These are phyloP conservation scores for Albifimbria verrucaria DNA, from an alignment of 2,329 filamentous ascomycete genomes.

Conservation along the genomic window DNA sequence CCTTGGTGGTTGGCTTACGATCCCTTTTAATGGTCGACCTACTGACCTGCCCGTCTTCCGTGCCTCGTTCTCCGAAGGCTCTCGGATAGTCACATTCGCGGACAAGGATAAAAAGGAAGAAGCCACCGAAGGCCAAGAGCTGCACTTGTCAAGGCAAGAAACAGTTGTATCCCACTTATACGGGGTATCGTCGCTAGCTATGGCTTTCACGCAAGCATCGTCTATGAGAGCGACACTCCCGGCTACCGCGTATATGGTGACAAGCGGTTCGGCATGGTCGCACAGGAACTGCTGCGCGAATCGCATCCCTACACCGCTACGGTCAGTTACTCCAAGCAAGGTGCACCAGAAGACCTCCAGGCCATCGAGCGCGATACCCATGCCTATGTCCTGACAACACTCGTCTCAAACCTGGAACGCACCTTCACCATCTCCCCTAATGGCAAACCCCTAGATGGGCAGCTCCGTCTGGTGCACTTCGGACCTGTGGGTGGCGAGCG, in stretches of 20 bases:
- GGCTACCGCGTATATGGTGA: constrained; percentile 75
- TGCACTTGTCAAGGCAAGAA: constrained; percentile 23
- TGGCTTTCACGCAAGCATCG: constrained; percentile 83
- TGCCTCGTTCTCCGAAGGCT: constrained; percentile 58
- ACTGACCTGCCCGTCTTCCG: constrained; percentile 59
- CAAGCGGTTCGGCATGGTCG: constrained; percentile 81
- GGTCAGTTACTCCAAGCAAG: constrained; percentile 31
- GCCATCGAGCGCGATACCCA: constrained; percentile 47
- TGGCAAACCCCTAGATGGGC: constrained; percentile 66
- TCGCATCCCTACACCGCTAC: constrained; percentile 47
- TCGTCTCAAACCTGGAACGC: constrained; percentile 79
- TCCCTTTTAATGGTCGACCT: constrained; percentile 57
- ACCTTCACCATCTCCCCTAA: constrained; percentile 78
- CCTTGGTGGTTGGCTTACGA: constrained; percentile 49
- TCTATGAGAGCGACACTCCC: constrained; percentile 85
- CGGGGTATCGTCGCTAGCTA: constrained; percentile 85
- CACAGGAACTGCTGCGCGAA: constrained; percentile 64
- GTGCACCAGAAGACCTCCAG: constrained; percentile 11
- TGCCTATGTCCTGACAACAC: constrained; percentile 71
- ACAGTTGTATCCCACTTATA: constrained; percentile 44
- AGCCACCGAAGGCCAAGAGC: neutral
- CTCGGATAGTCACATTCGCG: constrained; percentile 42
- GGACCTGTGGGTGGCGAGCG: constrained; percentile 61
- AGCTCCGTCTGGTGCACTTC: constrained; percentile 72
- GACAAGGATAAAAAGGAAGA: constrained; percentile 8